A percentile compares a stretch with the other conserved stretches of the same genome.
These are phyloP conservation scores for Boletellus sp. DNA, from an alignment of 768 basidiomycete genomes.

Conservation along the genomic window DNA sequence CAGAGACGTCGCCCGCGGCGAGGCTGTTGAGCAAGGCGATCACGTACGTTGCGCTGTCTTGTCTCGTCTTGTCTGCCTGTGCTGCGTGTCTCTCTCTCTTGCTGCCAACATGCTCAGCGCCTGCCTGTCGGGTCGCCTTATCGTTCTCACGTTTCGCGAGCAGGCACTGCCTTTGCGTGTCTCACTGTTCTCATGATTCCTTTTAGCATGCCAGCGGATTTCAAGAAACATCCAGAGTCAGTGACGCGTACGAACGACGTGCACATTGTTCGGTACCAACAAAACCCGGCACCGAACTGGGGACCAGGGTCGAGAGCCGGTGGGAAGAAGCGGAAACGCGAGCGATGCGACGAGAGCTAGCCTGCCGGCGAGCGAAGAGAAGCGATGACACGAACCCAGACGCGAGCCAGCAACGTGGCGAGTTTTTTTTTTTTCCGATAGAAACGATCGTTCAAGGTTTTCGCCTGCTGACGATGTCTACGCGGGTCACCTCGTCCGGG, in stretches of 20 bases:
- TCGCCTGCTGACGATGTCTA: no score
- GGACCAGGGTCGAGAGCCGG: conserved; percentile 75
- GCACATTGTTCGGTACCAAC: conserved; percentile 85
- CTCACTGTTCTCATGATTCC: neutral
- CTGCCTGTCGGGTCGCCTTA: no score
- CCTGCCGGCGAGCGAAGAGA: neutral
- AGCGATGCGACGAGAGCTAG: conserved; percentile 19
- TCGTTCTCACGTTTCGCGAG: no score
- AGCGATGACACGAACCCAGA: no score
- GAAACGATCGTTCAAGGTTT: no score
- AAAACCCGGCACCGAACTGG: conserved; percentile 91
- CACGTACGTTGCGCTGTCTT: conserved; percentile 44
- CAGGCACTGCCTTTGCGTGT: no score
- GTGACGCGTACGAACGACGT: conserved; percentile 57
- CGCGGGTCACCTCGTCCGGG: no score
- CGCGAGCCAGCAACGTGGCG: no score
- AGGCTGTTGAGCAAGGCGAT: conserved; percentile 65
- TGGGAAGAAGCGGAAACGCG: conserved; percentile 35
- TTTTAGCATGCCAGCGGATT: conserved; percentile 61
- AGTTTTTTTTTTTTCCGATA: no score
- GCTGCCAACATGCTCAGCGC: no score
- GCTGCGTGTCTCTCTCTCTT: no score
- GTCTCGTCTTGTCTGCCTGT: no score
- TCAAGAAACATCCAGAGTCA: conserved; percentile 67
- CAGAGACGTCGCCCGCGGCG: conserved; percentile 66